A percentile compares a stretch with the other conserved stretches of the same genome.
These are phyloP conservation scores for Barnettozyma salicaria DNA, from an alignment of 805 yeast genomes.

Conservation along the genomic window DNA sequence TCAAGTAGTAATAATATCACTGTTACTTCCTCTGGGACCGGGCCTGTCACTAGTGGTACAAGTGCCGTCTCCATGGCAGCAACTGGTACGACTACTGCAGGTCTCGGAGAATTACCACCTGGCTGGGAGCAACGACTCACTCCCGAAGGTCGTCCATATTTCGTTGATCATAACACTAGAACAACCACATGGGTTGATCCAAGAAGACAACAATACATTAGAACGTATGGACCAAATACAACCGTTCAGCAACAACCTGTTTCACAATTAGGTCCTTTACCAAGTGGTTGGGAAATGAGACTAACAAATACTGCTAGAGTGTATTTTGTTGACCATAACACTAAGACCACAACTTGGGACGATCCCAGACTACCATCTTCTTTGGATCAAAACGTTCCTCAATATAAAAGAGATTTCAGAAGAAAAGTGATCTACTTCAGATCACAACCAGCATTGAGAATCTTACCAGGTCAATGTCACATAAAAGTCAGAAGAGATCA, in stretches of 20 bases:
- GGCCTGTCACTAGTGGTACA: slow-evolving; percentile 44
- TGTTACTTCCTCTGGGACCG: slow-evolving; percentile 40
- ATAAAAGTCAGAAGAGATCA: slow-evolving; percentile 95
- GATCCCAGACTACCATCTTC: slow-evolving; percentile 98
- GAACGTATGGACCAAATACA: slow-evolving; percentile 85
- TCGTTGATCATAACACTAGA: slow-evolving; percentile 98
- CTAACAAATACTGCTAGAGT: slow-evolving; percentile 97
- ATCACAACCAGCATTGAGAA: slow-evolving; percentile 96
- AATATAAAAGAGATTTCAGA: slow-evolving; percentile 97
- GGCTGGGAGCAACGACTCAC: slow-evolving; percentile 99
- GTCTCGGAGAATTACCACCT: slow-evolving; percentile 93
- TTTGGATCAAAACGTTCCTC: slow-evolving; percentile 96
- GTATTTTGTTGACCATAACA: slow-evolving; percentile 97
- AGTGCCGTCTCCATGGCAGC: slow-evolving; percentile 65
- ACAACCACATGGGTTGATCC: slow-evolving; percentile 99
- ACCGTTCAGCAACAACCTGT: slow-evolving; percentile 98
- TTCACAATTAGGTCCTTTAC: slow-evolving; percentile 94
- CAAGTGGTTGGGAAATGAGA: slow-evolving; percentile 99
- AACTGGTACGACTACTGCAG: slow-evolving; percentile 82
- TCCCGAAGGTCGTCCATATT: slow-evolving; percentile 96
- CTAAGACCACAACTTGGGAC: slow-evolving; percentile 99
- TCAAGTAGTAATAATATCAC: slow-evolving; percentile 31
- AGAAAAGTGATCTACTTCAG: slow-evolving; percentile 96
- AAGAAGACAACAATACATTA: slow-evolving; percentile 95
- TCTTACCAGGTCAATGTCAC: slow-evolving; percentile 97